Base-by-base conservation (phyloP, 148 eudicot species). In the Persicaria tinctoria region DNA sequence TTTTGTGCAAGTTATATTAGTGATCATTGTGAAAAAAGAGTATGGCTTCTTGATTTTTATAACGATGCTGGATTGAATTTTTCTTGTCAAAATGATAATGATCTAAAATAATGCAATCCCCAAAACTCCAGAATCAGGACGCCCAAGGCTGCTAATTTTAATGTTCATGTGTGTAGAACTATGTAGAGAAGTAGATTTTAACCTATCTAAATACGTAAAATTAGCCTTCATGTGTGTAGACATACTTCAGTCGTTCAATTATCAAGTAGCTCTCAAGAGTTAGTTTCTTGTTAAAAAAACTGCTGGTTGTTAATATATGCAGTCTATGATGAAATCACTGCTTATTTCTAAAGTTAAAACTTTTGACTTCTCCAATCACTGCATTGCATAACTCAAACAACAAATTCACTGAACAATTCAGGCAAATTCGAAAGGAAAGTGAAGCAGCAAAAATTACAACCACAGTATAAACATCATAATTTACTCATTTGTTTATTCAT, bases 241-340 rank as follows among this genome's bases (percentile, higher is more conserved):
- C 60, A 12, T 55, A 17, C 68, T 27, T 63, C 68, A 63, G 8
- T 63, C 32, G 16, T 63, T 32, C 46, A 27, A 7, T 59, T 59
- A 59, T 18, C 45, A 63, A 57, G 63, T 12, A 27, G 23, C 11
- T 62, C 3, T 62, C 45, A 9, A 27, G 68, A 32, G 14, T 62
- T 63, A 4, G 16, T 63, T 23, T 63, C 68, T 27, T 63, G 68
- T 63, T 6, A 66, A 41, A 66, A 32, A 5, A 38, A 1, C 48
- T 66, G 70, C 70, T 66, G 13, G 68, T 60, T n/a, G 44, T 14
- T 47, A 66, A 66, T 41, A 66, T 41, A 9, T 41, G 70, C 70
- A 13, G 13, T 66, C 46, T 38, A 66, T 38, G 70, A 13, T 41
- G 70, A 66, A 64, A 41, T 64, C 70, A 64, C 27, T 64, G 70